phyloP scores from a whole-genome alignment of 257 asterid genomes.

The Penstemon barbatus region DNA sequence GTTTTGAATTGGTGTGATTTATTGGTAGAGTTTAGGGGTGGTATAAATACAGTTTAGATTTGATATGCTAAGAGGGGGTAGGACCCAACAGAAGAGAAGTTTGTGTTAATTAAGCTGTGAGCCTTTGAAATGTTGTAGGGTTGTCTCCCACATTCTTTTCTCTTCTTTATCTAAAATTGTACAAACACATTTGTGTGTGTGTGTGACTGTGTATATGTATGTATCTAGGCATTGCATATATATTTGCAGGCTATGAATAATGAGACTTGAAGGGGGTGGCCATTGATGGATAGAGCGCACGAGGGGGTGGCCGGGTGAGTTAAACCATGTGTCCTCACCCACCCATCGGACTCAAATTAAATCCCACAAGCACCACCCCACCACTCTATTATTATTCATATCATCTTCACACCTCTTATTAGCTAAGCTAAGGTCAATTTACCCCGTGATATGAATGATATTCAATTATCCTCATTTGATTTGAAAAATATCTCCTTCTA shows the following conservation, averaged over 20 bases:
- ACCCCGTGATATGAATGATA: too few relatives aligned
- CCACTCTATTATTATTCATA: too few relatives aligned
- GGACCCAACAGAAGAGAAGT: conserved; percentile 30
- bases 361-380: too few relatives aligned
- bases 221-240: conserved; percentile 26
- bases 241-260: conserved; percentile 48
- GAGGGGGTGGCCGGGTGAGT: conserved; percentile 58
- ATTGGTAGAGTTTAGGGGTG: conserved; percentile 50
- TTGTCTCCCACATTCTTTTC: conserved; percentile 70
- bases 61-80: conserved; percentile 17
- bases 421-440: too few relatives aligned
- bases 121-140: conserved; percentile 45
- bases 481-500: too few relatives aligned
- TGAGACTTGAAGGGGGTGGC: conserved; percentile 42
- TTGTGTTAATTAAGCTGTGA: conserved; percentile 1
- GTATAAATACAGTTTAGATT: conserved; percentile 58
- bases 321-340: neutral
- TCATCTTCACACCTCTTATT: too few relatives aligned
- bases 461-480: too few relatives aligned
- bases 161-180: neutral
- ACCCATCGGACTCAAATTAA: too few relatives aligned
- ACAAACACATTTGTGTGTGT: neutral
- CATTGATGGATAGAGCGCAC: conserved; percentile 55
- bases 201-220: conserved; percentile 5
- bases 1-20: conserved; percentile 29